Evolutionary conservation across 139 green algal species (phyloP), one percentile per base, ranked within the genome.

Genomic region (Spirogloea muscicola): DNA sequence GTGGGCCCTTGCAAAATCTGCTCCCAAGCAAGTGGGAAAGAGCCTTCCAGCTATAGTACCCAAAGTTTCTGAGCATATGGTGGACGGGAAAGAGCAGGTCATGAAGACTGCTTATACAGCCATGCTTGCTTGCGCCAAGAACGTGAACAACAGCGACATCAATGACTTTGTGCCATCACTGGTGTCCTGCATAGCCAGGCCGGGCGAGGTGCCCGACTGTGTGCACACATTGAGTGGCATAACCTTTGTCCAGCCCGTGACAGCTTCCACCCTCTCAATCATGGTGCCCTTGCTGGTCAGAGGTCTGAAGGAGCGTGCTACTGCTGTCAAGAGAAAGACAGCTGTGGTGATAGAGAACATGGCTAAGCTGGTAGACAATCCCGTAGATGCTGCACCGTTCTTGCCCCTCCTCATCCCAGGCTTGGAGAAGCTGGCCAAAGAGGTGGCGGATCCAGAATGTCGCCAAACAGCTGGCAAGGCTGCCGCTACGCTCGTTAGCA

Each of bases 101-200:
- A 72, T 65, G 41, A 73, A 80, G 60, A 61, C 60, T 21, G 72
- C 72, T 21, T 37, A 64, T 33, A 25, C 18, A 13, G n/a, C 46
- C 34, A 72, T 49, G 55, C 33, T 76, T 18, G 37, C 65, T 37
- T 63, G 39, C 40, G 39, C 74, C 3, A 68, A 48, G 33, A 82
- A 77, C 55, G 41, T 77, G 6, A 65, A 63, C 58, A 86, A 86
- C 77, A 29, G 57, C 31, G 81, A 86, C 42, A 69, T 86, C 13
- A 77, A 84, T 48, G 59, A 58, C 18, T 61, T 81, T 43, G 51
- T 51, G 13, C 43, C 43, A 51, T 10, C 43, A 16, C 43, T 51
- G 43, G 43, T 51, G 16, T 51, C 13, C 43, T 51, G 13, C 43
- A 51, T 51, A 25, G 43, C 16, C 13, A 10, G 43, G 13, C 43